phyloP scores from a whole-genome alignment of 805 yeast genomes.

The Brettanomyces anomalus region DNA sequence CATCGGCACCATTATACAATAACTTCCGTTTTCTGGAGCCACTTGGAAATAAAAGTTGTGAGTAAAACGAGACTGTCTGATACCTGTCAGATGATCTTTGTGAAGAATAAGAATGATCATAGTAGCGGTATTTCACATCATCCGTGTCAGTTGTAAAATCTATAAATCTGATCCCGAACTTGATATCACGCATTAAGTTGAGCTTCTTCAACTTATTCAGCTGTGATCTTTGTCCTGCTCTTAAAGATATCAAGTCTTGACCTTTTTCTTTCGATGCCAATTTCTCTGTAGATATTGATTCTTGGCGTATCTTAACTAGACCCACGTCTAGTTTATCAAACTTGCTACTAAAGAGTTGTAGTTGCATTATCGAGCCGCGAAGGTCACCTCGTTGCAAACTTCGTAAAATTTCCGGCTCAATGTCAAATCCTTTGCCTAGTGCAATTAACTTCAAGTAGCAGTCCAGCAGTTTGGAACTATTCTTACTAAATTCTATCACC shows the following conservation, averaged over 20 bases:
- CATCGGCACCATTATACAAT: constrained; percentile 13
- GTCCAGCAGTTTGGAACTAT: constrained; percentile 1
- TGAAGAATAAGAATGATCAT: not conserved
- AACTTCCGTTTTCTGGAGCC: constrained; percentile 17
- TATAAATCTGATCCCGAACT: not conserved
- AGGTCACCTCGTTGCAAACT: constrained; percentile 13
- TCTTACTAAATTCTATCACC: constrained; percentile 14
- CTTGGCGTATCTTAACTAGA: not conserved
- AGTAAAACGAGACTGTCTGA: constrained; percentile 16
- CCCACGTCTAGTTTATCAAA: constrained; percentile 11
- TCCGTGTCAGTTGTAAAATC: not conserved
- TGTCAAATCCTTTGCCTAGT: constrained; percentile 16
- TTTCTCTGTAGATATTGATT: not conserved
- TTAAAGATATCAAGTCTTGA: not conserved
- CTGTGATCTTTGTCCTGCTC: not conserved
- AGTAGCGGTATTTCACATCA: not conserved
- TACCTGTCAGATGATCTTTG: not conserved
- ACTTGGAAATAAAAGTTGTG: constrained; percentile 16
- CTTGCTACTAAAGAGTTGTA: constrained; percentile 21
- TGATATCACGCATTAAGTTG: not conserved
- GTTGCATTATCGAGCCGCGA: constrained; percentile 21
- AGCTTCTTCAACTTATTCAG: not conserved
- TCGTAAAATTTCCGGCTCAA: constrained; percentile 14
- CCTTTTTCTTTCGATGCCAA: not conserved
- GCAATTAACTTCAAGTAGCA: constrained; percentile 22